Percentiles rank a stretch among this genome's conserved stretches.
These are phyloP conservation scores for Microbotryum scabiosae DNA, from an alignment of 1,284 basidiomycete species.

Conservation along the genomic window DNA sequence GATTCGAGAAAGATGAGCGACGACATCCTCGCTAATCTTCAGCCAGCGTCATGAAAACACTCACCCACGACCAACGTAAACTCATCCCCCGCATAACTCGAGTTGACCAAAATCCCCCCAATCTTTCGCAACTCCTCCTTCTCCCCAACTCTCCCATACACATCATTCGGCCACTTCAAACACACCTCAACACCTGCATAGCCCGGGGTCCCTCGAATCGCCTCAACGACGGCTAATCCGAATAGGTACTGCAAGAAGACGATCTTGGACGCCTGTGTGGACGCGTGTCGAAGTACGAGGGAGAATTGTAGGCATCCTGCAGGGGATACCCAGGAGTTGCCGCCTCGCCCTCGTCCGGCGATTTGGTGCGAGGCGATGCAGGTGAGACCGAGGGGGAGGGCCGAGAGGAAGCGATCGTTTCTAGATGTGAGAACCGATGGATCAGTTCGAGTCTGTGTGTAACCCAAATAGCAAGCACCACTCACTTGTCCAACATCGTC, in stretches of 20 bases:
- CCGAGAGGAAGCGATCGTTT: constrained; percentile 63
- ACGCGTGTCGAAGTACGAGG: constrained; percentile 56
- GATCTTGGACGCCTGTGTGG: constrained; percentile 57
- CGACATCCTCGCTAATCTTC: not conserved
- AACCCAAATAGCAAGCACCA: constrained; percentile 11
- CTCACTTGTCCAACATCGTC: constrained; percentile 84
- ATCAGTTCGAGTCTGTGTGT: not conserved
- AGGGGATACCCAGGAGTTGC: constrained; percentile 89
- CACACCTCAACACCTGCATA: constrained; percentile 51
- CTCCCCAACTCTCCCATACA: constrained; percentile 60
- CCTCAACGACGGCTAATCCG: constrained; percentile 80
- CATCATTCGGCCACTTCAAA: constrained; percentile 97
- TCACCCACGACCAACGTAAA: constrained; percentile 73
- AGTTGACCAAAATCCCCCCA: constrained; percentile 86
- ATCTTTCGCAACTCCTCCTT: constrained; percentile 55
- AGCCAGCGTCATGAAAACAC: constrained; percentile 28
- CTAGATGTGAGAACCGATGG: constrained; percentile 44
- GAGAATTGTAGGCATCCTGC: constrained; percentile 82
- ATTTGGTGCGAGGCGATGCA: constrained; percentile 83
- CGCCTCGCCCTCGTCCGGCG: constrained; percentile 76
- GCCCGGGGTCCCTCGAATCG: constrained; percentile 46
- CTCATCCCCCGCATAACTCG: constrained; percentile 62
- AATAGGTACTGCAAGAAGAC: constrained; percentile 96
- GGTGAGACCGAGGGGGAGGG: constrained; percentile 64
- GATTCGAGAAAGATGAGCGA: not conserved